These are phyloP conservation scores for Melastoma candidum DNA, from an alignment of 441 rosid genomes.

Conservation along the genomic window DNA sequence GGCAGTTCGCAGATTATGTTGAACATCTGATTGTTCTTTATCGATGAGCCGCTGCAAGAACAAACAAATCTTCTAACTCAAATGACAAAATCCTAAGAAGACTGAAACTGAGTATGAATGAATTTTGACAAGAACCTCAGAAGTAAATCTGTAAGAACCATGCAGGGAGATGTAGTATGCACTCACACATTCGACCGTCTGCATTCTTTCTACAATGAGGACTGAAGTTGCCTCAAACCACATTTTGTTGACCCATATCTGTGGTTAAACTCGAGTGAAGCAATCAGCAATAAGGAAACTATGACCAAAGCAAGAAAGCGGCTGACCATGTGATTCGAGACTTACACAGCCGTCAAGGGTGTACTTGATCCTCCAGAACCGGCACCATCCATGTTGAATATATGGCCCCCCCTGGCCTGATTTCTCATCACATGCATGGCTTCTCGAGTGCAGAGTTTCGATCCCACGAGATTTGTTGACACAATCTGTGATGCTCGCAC, in stretches of 20 bases:
- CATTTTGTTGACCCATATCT: conserved; percentile 93
- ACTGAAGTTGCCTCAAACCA: conserved; percentile 85
- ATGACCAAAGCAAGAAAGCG: too few species aligned
- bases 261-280: conserved; percentile 6
- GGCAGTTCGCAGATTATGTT: conserved; percentile 90
- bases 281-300: neutral
- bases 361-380: conserved; percentile 99
- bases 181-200: conserved; percentile 68
- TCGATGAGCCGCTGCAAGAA: conserved; percentile 65
- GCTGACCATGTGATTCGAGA: neutral
- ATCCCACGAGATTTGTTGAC: conserved; percentile 82
- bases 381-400: conserved; percentile 95
- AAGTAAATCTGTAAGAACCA: conserved; percentile 87
- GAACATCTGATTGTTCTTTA: conserved; percentile 71
- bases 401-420: conserved; percentile 69
- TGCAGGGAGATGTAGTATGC: conserved; percentile 92
- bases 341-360: conserved; percentile 92
- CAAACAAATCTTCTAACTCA: neutral
- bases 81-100: neutral
- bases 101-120: conserved; percentile 1
- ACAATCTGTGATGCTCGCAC: conserved; percentile 41
- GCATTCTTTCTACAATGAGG: conserved; percentile 68
- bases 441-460: conserved; percentile 86
- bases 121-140: conserved; percentile 39
- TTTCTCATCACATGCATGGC: conserved; percentile 63